These are phyloP conservation scores for Eustoma russellianum DNA, from an alignment of 257 asterid genomes.

Conservation along the genomic window DNA sequence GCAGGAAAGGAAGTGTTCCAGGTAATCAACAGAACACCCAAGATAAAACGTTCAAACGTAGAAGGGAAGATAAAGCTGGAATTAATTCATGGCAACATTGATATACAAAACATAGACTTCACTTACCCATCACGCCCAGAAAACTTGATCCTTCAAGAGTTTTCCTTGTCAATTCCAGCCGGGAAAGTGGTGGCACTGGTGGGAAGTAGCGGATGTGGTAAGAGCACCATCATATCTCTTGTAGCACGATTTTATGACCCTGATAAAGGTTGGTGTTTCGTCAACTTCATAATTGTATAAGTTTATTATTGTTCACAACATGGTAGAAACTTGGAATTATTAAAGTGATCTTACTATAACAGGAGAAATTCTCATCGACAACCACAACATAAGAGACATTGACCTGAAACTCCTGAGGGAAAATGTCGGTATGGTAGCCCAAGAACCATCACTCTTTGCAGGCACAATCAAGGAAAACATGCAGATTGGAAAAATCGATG, in stretches of 20 bases:
- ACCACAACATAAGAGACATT: slow-evolving; percentile 57
- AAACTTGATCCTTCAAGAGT: slow-evolving; percentile 49
- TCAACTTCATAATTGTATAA: background rate
- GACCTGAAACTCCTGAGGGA: slow-evolving; percentile 61
- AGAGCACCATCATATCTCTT: slow-evolving; percentile 74
- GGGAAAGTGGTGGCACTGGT: slow-evolving; percentile 70
- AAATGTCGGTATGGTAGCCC: slow-evolving; percentile 71
- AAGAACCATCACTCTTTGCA: slow-evolving; percentile 75
- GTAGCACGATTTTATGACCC: slow-evolving; percentile 69
- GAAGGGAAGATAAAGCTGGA: slow-evolving; percentile 32
- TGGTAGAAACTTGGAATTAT: slow-evolving; percentile 1
- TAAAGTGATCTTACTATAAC: slow-evolving; percentile 3
- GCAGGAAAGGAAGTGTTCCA: slow-evolving; percentile 72
- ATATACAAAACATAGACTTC: slow-evolving; percentile 45
- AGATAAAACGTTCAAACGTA: slow-evolving; percentile 25
- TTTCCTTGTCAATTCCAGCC: slow-evolving; percentile 69
- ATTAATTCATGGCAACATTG: slow-evolving; percentile 43
- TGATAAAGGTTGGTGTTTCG: slow-evolving; percentile 32
- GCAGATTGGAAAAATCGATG: slow-evolving; percentile 48
- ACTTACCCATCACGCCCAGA: slow-evolving; percentile 65
- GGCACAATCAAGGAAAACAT: slow-evolving; percentile 73
- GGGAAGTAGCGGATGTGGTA: slow-evolving; percentile 79
- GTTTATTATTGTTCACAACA: too few relatives aligned
- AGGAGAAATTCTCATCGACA: slow-evolving; percentile 65
- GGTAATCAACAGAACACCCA: slow-evolving; percentile 58